Conservation (phyloP, 2,329 filamentous ascomycete species). For the Coniosporium tulheliwenetii region DNA sequence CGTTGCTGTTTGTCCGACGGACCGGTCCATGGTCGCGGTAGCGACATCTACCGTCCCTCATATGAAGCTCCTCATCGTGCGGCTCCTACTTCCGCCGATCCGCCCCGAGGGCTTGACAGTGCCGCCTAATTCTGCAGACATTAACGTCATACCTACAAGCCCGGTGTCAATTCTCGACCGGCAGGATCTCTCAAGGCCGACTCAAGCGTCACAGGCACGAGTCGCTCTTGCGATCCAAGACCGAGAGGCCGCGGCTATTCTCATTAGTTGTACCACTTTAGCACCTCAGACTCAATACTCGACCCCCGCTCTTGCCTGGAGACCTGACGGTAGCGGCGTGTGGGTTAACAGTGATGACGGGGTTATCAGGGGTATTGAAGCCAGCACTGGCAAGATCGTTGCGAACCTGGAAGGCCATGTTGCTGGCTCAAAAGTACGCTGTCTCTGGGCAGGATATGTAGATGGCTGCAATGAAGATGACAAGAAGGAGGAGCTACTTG, state of each 20-base stretch:
- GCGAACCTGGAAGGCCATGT: conserved; percentile 37
- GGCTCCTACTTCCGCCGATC: conserved; percentile 34
- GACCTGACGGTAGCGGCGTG: conserved; percentile 43
- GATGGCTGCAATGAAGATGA: conserved; percentile 5
- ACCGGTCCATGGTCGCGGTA: conserved; percentile 39
- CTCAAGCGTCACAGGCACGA: conserved; percentile 36
- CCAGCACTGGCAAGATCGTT: conserved; percentile 40
- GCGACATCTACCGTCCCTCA: conserved; percentile 45
- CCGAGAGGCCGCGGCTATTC: conserved; percentile 43
- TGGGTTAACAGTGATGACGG: conserved; percentile 54
- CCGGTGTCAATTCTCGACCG: conserved; percentile 10
- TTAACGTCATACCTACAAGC: conserved; percentile 1
- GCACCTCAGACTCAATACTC: conserved; percentile 50
- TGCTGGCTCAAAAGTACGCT: conserved; percentile 40
- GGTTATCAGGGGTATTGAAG: conserved; percentile 42
- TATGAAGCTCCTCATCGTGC: conserved; percentile 46
- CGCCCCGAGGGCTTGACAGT: conserved; percentile 6
- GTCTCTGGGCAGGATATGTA: conserved; percentile 38
- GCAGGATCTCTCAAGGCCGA: conserved; percentile 10
- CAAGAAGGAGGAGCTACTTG: conserved; percentile 33
- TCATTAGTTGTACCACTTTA: conserved; percentile 41
- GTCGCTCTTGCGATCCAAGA: conserved; percentile 35
- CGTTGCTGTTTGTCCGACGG: conserved; percentile 38
- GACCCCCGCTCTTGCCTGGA: conserved; percentile 45
- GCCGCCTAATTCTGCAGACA: conserved; percentile 3